These are phyloP conservation scores for Xylaria digitata DNA, from an alignment of 2,329 filamentous ascomycete genomes.

Conservation along the genomic window DNA sequence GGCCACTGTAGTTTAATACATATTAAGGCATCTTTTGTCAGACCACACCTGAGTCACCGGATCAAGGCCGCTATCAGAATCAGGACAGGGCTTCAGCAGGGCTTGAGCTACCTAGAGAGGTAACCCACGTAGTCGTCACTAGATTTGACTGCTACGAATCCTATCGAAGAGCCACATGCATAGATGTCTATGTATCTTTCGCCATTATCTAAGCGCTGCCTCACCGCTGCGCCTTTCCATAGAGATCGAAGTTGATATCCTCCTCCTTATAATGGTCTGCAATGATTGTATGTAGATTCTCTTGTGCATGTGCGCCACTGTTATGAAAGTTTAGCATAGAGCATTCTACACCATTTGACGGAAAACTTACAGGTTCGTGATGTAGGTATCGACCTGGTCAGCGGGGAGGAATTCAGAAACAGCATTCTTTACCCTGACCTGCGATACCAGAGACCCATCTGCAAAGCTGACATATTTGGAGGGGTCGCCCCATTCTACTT, in stretches of 20 bases:
- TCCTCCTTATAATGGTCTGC: constrained; percentile 80
- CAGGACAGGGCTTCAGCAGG: not conserved
- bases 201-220: constrained; percentile 3
- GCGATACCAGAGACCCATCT: constrained; percentile 81
- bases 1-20: constrained; percentile 21
- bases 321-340: constrained; percentile 18
- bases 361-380: constrained; percentile 81
- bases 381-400: constrained; percentile 81
- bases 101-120: constrained; percentile 9
- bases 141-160: constrained; percentile 4
- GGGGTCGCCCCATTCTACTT: constrained; percentile 89
- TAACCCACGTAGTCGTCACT: not conserved
- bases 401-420: constrained; percentile 85
- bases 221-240: constrained; percentile 48
- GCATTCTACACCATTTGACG: not conserved
- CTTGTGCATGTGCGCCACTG: constrained; percentile 59
- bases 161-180: constrained; percentile 16
- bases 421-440: constrained; percentile 81
- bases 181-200: constrained; percentile 8
- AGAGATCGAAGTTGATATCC: constrained; percentile 72
- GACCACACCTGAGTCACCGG: constrained; percentile 8
- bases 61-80: constrained; percentile 2
- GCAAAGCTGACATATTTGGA: constrained; percentile 80
- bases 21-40: not conserved
- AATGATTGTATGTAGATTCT: constrained; percentile 78